A percentile compares a stretch with the other conserved stretches of the same genome.
Evolutionary conservation across 2,329 filamentous ascomycete genomes (phyloP).

Genomic region (Paracamarosporium sp.): DNA sequence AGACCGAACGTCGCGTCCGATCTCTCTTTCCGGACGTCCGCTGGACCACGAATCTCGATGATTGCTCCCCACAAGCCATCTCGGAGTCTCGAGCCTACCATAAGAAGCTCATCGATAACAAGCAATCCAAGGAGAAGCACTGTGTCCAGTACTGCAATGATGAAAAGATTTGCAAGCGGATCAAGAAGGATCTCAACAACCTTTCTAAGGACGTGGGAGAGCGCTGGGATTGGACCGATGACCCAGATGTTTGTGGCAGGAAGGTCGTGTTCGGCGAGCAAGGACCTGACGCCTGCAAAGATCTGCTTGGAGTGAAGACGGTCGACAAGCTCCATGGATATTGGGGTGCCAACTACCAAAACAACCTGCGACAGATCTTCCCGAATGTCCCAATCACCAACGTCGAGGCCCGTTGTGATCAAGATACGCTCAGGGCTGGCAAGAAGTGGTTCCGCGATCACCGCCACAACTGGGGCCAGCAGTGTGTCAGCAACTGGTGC

Average conservation of each 20-base stretch:
- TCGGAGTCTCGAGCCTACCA: background rate
- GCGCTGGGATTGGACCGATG: background rate
- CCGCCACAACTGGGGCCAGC: background rate
- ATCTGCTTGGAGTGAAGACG: background rate
- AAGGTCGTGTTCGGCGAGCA: background rate
- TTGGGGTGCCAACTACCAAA: background rate
- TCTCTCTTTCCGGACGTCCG: background rate
- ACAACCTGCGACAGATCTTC: background rate
- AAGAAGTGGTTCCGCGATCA: background rate
- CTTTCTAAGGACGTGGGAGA: slow-evolving; percentile 4
- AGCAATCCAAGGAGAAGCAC: background rate
- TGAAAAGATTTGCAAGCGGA: background rate
- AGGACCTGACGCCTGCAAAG: background rate
- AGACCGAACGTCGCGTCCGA: background rate
- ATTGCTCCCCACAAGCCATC: slow-evolving; percentile 1
- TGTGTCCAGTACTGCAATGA: background rate
- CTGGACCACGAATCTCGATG: slow-evolving; percentile 1
- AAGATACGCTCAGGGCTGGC: background rate
- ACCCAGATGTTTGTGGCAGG: background rate
- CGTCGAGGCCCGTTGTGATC: background rate
- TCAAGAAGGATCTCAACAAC: slow-evolving; percentile 5
- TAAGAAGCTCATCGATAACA: slow-evolving; percentile 1
- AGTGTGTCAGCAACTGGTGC: background rate
- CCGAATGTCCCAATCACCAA: background rate
- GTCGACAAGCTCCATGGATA: background rate